phyloP scores from a whole-genome alignment of 345 rosid genomes.

The Chamaenerion angustifolium region DNA sequence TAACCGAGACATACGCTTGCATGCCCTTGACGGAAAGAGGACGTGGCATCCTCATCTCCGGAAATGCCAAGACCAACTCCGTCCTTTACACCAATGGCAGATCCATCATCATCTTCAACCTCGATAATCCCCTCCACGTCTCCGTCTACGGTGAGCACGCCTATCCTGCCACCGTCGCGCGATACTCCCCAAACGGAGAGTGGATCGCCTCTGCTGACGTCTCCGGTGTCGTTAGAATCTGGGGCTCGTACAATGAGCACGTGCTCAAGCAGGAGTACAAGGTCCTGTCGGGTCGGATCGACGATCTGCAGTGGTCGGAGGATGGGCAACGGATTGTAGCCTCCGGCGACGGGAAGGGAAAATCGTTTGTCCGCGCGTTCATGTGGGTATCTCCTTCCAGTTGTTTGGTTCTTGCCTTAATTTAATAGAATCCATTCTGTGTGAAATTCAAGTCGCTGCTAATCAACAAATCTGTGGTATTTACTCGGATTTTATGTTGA shows the following conservation, averaged over 20 bases:
- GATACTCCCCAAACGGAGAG: constrained; percentile 96
- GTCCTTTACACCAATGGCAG: constrained; percentile 80
- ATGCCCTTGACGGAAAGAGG: constrained; percentile 91
- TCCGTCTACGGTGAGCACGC: constrained; percentile 86
- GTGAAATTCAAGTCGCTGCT: too few species aligned
- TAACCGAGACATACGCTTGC: constrained; percentile 69
- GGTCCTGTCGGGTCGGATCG: constrained; percentile 91
- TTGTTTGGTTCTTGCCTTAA: not conserved
- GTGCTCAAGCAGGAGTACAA: constrained; percentile 89
- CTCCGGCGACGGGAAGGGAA: constrained; percentile 93
- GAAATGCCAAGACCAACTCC: constrained; percentile 50
- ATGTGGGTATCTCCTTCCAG: constrained; percentile 37
- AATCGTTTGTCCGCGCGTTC: constrained; percentile 89
- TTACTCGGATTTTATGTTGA: too few species aligned
- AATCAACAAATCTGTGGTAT: too few species aligned
- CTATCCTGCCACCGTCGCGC: constrained; percentile 84
- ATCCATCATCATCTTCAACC: constrained; percentile 75
- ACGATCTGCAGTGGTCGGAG: constrained; percentile 97
- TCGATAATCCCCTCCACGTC: constrained; percentile 63
- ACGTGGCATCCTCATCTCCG: constrained; percentile 74
- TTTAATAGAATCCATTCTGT: too few species aligned
- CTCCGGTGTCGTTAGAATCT: constrained; percentile 86
- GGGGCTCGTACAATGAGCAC: constrained; percentile 71
- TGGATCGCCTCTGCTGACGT: constrained; percentile 95
- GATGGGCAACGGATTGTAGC: constrained; percentile 90